phyloP scores from a whole-genome alignment of 441 rosid genomes.

The Bocquillonia castaneifolia region DNA sequence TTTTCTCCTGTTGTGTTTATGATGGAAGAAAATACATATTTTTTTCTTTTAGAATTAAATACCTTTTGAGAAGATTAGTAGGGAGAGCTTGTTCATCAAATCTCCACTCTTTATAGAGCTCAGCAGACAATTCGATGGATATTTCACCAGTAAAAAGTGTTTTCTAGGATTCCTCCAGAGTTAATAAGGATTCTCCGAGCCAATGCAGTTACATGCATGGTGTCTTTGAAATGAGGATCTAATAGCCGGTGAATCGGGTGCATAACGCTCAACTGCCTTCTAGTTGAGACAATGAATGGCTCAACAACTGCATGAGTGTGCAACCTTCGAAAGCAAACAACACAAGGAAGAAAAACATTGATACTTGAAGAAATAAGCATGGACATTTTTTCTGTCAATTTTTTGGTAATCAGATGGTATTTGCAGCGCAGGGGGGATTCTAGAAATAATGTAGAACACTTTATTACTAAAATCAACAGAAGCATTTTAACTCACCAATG shows the following conservation, averaged over 20 bases:
- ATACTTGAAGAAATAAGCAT: not conserved
- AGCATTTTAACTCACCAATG: slow-evolving; percentile 45
- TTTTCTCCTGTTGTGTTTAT: not conserved
- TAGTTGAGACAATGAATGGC: slow-evolving; percentile 66
- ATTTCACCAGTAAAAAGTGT: slow-evolving; percentile 43
- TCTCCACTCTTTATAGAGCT: slow-evolving; percentile 61
- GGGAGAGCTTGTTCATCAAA: slow-evolving; percentile 69
- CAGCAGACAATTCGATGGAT: slow-evolving; percentile 58
- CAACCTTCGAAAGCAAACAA: slow-evolving; percentile 41
- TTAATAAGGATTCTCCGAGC: slow-evolving; percentile 44
- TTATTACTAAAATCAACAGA: not conserved
- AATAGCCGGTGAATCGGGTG: slow-evolving; percentile 59
- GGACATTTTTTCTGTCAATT: not conserved
- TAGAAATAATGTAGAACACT: not conserved
- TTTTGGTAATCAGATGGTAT: not conserved
- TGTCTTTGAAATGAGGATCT: slow-evolving; percentile 70
- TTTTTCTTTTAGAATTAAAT: slow-evolving; percentile 6
- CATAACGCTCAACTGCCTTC: slow-evolving; percentile 60
- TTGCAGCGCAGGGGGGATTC: not conserved
- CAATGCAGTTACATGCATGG: slow-evolving; percentile 58
- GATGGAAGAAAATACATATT: not conserved
- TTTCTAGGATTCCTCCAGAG: slow-evolving; percentile 59
- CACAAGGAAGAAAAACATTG: not conserved
- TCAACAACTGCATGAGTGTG: slow-evolving; percentile 65
- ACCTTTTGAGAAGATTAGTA: slow-evolving; percentile 60